Conservation (phyloP, 305 asterid genomes). For the Fraxinus baroniana region DNA sequence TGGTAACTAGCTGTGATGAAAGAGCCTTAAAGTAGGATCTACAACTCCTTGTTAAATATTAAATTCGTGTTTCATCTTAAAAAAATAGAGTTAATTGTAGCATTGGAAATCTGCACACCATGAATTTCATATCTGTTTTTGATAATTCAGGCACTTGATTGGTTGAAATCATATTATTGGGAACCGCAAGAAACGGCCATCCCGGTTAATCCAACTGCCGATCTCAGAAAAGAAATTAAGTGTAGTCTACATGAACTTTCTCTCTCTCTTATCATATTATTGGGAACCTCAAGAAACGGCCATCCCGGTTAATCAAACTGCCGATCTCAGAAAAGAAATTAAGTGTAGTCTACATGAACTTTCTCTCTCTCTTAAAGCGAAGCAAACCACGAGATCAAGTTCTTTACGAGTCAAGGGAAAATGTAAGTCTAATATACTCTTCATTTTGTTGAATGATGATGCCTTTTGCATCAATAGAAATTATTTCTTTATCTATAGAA, state of each 20-base stretch:
- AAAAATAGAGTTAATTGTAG: neutral
- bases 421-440: conserved; percentile 46
- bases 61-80: neutral
- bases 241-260: conserved; percentile 54
- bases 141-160: conserved; percentile 75
- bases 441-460: neutral
- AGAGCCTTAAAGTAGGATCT: neutral
- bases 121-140: conserved; percentile 19
- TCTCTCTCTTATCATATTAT: conserved; percentile 55
- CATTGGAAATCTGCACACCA: neutral
- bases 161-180: conserved; percentile 92
- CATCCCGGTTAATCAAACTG: conserved; percentile 45
- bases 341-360: conserved; percentile 54
- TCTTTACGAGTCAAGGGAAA: conserved; percentile 43
- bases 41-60: neutral
- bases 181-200: conserved; percentile 76
- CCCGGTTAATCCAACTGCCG: conserved; percentile 40
- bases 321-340: conserved; percentile 56
- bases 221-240: conserved; percentile 60
- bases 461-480: conserved; percentile 6
- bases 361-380: conserved; percentile 52
- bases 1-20: neutral
- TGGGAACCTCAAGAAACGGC: conserved; percentile 86
- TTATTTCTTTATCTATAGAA: neutral
- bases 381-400: conserved; percentile 36